Evolutionary conservation across 73 alveolate species (phyloP), one percentile per base, ranked within the genome.

Genomic region (Effrenium voratum): DNA sequence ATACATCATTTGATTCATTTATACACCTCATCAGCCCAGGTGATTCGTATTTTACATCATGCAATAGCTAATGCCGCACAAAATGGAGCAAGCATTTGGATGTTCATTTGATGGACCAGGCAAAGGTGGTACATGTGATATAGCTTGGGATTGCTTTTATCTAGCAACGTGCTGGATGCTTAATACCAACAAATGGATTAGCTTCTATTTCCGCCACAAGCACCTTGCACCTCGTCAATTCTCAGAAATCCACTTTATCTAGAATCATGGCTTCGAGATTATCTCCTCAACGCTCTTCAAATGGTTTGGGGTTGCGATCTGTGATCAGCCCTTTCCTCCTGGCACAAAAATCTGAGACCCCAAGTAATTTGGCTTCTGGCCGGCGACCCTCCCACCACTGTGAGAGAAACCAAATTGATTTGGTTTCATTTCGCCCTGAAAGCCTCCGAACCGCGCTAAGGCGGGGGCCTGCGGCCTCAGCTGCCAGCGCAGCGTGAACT

Each of bases 121-220:
- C n/a, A 72, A 47, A 72, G 82, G 82, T 72, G 82, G 82, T 13
- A 72, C 82, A 75, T 75, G 86, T 75, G 86, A 75, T 75, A 75
- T 75, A 75, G 86, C 86, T 75, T 75, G 86, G 86, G 86, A 75
- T 75, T 75, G 59, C 59, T 75, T 75, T 75, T 75, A 75, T 75
- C 86, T 75, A 75, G 86, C 86, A 75, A 75, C 86, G 28, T 75
- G 34, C 86, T 75, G 86, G 86, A 75, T 75, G 86, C 86, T 75
- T 75, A 75, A 75, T 75, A 75, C 55, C 86, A 75, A 75, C 86
- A 75, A 55, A 75, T 75, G 86, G 86, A 75, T 75, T 38, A 75
- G 86, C 86, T 75, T 75, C 86, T 75, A 75, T 44, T 75, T 75
- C 86, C 86, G 40, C 86, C 40, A 75, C 86, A 75, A 75, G 86